Evolutionary conservation across 2,329 filamentous ascomycete genomes (phyloP).

Genomic region (Coccinonectria pachysandricola): DNA sequence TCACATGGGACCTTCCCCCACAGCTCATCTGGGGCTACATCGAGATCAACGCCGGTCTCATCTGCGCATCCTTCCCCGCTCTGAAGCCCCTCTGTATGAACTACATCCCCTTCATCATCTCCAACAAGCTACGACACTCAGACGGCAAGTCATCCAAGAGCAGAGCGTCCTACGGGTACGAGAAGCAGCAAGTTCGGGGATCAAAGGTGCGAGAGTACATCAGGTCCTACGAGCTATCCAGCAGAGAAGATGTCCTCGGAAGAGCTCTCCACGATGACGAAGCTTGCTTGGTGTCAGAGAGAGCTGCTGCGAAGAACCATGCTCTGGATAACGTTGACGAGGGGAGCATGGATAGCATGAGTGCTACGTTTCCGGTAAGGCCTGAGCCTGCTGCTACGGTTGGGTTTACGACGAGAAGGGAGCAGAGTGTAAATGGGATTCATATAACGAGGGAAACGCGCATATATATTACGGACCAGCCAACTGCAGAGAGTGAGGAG

Average conservation of each 20-base stretch:
- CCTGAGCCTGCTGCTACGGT: conserved; percentile 10
- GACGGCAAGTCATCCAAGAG: conserved; percentile 11
- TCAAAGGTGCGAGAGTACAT: too few species aligned
- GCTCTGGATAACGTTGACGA: conserved; percentile 9
- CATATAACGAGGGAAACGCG: conserved; percentile 17
- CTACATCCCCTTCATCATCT: conserved; percentile 17
- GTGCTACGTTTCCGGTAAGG: conserved; percentile 6
- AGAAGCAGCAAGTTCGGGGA: conserved; percentile 10
- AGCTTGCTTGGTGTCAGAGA: conserved; percentile 9
- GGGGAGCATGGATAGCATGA: conserved; percentile 13
- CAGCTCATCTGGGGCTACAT: conserved; percentile 34
- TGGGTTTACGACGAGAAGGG: conserved; percentile 11
- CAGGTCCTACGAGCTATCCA: conserved; percentile 15
- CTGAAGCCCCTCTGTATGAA: conserved; percentile 37
- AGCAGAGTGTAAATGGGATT: conserved; percentile 10
- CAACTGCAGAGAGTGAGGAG: too few species aligned
- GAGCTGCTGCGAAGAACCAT: conserved; percentile 3
- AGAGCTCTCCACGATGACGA: conserved; percentile 15
- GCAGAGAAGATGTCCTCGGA: conserved; percentile 8
- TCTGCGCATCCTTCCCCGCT: conserved; percentile 38
- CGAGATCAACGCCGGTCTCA: conserved; percentile 39
- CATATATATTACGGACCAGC: too few species aligned
- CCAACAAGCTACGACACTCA: conserved; percentile 13
- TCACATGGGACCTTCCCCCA: conserved; percentile 16
- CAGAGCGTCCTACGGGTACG: conserved; percentile 6